Conservation (phyloP, 2,329 filamentous ascomycete species). For the Madurella mycetomatis region DNA sequence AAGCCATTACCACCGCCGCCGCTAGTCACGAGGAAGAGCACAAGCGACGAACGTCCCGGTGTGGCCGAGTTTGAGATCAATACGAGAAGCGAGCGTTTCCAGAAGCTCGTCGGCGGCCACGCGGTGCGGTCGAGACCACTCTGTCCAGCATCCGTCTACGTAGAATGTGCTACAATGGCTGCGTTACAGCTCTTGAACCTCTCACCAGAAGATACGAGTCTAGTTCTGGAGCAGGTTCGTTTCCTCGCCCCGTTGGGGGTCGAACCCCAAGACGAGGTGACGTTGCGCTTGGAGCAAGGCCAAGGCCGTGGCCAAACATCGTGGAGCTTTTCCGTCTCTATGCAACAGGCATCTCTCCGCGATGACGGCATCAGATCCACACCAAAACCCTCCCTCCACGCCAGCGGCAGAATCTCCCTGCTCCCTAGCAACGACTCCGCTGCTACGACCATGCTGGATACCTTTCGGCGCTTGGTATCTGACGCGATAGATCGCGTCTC, state of each 20-base stretch:
- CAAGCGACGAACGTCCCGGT: neutral
- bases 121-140: slow-evolving; percentile 19
- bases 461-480: neutral
- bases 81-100: neutral
- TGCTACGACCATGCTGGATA: neutral
- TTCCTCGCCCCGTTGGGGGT: slow-evolving; percentile 2
- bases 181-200: neutral
- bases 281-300: neutral
- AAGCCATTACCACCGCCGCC: neutral
- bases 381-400: neutral
- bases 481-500: neutral
- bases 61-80: slow-evolving; percentile 3
- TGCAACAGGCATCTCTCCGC: too few relatives aligned
- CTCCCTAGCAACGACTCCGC: neutral
- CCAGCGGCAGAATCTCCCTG: neutral
- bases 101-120: slow-evolving; percentile 21
- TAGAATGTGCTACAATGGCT: slow-evolving; percentile 25
- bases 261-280: neutral
- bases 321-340: neutral
- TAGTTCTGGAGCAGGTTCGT: neutral
- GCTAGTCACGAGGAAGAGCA: neutral
- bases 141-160: slow-evolving; percentile 27
- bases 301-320: too few relatives aligned
- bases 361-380: too few relatives aligned
- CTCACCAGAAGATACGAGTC: neutral